Conservation (phyloP, 2,329 filamentous ascomycete genomes). For the Microdochium nivale region DNA sequence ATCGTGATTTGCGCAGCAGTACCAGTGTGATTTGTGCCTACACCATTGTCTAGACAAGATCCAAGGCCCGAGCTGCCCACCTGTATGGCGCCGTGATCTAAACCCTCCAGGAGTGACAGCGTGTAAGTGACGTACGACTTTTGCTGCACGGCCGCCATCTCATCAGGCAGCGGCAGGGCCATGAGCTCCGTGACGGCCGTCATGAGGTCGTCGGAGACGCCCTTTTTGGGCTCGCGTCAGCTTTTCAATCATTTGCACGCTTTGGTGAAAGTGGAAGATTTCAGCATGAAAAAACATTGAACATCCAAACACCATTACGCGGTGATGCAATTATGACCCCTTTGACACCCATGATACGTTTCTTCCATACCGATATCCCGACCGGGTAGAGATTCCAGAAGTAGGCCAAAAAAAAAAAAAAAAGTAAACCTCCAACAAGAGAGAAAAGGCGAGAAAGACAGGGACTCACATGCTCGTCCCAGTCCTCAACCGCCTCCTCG, state of each 20-base stretch:
- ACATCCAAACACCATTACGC: too few species aligned
- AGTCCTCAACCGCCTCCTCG: slow-evolving; percentile 68
- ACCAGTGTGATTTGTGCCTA: too few species aligned
- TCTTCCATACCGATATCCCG: too few species aligned
- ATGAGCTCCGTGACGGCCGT: slow-evolving; percentile 57
- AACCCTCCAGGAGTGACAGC: slow-evolving; percentile 25
- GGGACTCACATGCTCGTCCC: slow-evolving; percentile 83
- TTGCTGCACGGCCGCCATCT: slow-evolving; percentile 57
- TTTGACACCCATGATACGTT: too few species aligned
- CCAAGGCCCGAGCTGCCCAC: too few species aligned
- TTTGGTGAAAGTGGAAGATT: too few species aligned
- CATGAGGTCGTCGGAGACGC: slow-evolving; percentile 76
- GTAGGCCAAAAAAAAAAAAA: too few species aligned
- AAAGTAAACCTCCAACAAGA: too few species aligned
- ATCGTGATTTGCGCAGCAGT: slow-evolving; percentile 42
- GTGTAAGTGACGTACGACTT: slow-evolving; percentile 70
- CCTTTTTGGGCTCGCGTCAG: slow-evolving; percentile 44
- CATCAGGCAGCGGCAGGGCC: slow-evolving; percentile 52
- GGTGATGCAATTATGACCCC: too few species aligned
- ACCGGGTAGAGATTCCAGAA: too few species aligned
- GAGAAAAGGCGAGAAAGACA: neutral
- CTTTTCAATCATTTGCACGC: slow-evolving; percentile 5
- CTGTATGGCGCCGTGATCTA: neutral
- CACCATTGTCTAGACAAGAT: too few species aligned
- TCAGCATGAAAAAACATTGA: too few species aligned